Evolutionary conservation across 345 rosid species (phyloP).

Genomic region (Noccaea bulbosa): DNA sequence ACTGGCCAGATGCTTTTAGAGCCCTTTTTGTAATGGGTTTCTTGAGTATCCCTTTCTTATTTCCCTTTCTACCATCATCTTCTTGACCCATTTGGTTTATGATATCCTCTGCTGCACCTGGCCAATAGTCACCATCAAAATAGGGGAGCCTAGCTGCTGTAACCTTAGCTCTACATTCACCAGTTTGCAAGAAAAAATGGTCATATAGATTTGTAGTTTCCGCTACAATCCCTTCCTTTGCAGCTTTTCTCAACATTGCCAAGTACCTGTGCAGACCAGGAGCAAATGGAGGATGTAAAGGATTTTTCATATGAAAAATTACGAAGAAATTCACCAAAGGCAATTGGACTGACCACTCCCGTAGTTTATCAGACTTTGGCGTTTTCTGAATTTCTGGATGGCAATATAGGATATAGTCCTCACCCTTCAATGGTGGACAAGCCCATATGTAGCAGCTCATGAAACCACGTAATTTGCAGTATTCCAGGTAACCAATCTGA

Average conservation of each 20-base stretch:
- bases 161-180: slow-evolving; percentile 92
- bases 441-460: slow-evolving; percentile 99
- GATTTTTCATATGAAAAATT: neutral
- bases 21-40: slow-evolving; percentile 95
- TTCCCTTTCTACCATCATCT: slow-evolving; percentile 91
- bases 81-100: slow-evolving; percentile 89
- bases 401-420: slow-evolving; percentile 96
- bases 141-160: slow-evolving; percentile 99
- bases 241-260: slow-evolving; percentile 85
- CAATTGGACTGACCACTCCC: slow-evolving; percentile 85
- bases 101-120: slow-evolving; percentile 98
- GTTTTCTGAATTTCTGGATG: slow-evolving; percentile 99
- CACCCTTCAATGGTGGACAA: slow-evolving; percentile 99
- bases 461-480: slow-evolving; percentile 96
- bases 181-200: slow-evolving; percentile 81
- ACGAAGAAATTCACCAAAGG: slow-evolving; percentile 20
- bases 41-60: slow-evolving; percentile 80
- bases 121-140: slow-evolving; percentile 99
- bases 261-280: slow-evolving; percentile 69
- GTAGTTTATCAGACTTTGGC: slow-evolving; percentile 97
- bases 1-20: slow-evolving; percentile 93
- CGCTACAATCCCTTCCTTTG: slow-evolving; percentile 80
- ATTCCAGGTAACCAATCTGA: slow-evolving; percentile 98
- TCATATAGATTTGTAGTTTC: slow-evolving; percentile 86
- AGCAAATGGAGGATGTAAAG: slow-evolving; percentile 34